Base-by-base conservation (phyloP, 441 rosid species). In the Raphanus hybrid region DNA sequence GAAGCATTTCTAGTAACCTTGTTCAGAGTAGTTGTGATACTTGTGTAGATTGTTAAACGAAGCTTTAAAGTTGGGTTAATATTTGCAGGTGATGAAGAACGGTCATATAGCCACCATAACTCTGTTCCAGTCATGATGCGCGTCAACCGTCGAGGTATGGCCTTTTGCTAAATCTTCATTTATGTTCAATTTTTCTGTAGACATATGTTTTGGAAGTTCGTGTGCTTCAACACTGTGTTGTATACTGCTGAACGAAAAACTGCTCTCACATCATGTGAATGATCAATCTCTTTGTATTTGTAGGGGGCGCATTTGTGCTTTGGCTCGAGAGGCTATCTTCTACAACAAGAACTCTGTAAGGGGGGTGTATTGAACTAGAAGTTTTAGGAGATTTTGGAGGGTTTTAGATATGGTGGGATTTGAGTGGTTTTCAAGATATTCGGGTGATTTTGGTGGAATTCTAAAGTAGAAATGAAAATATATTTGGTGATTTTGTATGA, bases 11-110 rank as follows among this genome's bases (percentile, higher is more conserved):
- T 55, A 6, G n/a, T 60, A 39, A 14, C 57, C 9, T 43, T 15
- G 8, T 8, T 39, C 48, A 71, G 52, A 71, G 52, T 70, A 58
- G 14, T 11, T 67, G 16, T 8, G 39, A 71, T 29, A 34, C 61
- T 60, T 32, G 59, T 23, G 27, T 70, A 54, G 16, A 14, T 29
- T 75, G 32, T 66, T 52, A 45, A 54, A 15, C 4, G 50, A 27
- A 58, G 72, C 18, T 29, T 64, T 16, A 16, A 64, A 4, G 62
- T 18, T 55, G 76, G 69, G 16, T 70, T 52, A 54, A 64, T 61
- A 69, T 55, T 67, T 80, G 74, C 90, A 96, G 99, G 98, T 93
- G 80, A 96, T 96, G 99, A 96, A 93, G 87, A 96, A 96, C 75
- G 93, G 91, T 43, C 85, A 91, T 75, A 89, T 93, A 78, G 96